A percentile compares a stretch with the other conserved stretches of the same genome.
These are phyloP conservation scores for Trichoderma gracile DNA, from an alignment of 2,329 filamentous ascomycete genomes.

Conservation along the genomic window DNA sequence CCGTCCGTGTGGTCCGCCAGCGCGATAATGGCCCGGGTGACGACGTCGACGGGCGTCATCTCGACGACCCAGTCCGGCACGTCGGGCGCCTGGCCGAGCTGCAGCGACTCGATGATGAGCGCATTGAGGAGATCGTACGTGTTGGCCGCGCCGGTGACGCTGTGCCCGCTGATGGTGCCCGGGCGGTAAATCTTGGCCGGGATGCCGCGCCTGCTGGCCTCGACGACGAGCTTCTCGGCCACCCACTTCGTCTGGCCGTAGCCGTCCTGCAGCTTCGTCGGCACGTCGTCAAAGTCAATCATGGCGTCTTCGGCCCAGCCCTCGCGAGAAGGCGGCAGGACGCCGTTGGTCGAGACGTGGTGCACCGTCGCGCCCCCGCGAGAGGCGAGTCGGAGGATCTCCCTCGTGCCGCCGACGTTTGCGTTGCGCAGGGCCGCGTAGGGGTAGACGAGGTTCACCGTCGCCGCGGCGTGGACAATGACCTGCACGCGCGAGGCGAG, in stretches of 20 bases:
- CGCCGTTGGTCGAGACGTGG: slow-evolving; percentile 78
- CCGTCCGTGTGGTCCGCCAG: slow-evolving; percentile 64
- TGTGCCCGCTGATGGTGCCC: slow-evolving; percentile 78
- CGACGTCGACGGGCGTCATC: slow-evolving; percentile 83
- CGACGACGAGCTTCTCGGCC: slow-evolving; percentile 71
- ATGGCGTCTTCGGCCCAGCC: slow-evolving; percentile 72
- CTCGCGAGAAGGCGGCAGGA: slow-evolving; percentile 67
- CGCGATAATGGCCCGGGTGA: slow-evolving; percentile 71
- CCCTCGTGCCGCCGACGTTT: slow-evolving; percentile 77
- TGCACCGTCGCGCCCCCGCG: slow-evolving; percentile 70
- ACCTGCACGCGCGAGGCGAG: slow-evolving; percentile 67
- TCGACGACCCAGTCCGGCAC: slow-evolving; percentile 76
- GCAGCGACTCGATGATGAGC: slow-evolving; percentile 73
- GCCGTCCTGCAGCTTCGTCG: slow-evolving; percentile 67
- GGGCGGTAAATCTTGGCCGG: slow-evolving; percentile 71
- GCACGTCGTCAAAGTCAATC: slow-evolving; percentile 67
- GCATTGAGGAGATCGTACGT: slow-evolving; percentile 77
- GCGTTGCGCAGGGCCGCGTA: slow-evolving; percentile 73
- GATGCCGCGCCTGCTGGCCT: slow-evolving; percentile 67
- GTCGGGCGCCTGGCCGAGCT: slow-evolving; percentile 68
- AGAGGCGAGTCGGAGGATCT: slow-evolving; percentile 70
- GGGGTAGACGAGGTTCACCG: slow-evolving; percentile 78
- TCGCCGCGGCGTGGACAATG: slow-evolving; percentile 75
- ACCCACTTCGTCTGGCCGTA: slow-evolving; percentile 84
- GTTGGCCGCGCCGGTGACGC: slow-evolving; percentile 71